phyloP scores from a whole-genome alignment of 2,329 filamentous ascomycete genomes.

The Juglanconis oblonga region DNA sequence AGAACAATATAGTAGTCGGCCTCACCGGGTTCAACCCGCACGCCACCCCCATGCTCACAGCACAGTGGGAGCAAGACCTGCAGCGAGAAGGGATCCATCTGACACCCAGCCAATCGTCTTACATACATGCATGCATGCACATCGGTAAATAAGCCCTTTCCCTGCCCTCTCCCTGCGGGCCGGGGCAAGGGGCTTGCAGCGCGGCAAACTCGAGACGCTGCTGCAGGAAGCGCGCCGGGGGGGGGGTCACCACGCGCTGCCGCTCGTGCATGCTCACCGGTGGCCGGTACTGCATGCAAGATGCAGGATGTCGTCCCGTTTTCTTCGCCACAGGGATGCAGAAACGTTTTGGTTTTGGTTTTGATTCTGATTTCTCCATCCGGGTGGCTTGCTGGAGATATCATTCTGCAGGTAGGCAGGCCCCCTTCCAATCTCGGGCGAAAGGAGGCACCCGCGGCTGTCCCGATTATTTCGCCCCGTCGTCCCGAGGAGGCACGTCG shows the following conservation, averaged over 20 bases:
- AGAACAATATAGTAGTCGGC: neutral
- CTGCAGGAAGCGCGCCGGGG: neutral
- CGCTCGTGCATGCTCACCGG: neutral
- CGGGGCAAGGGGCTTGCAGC: neutral
- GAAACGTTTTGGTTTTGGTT: too few relatives aligned
- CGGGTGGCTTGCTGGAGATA: too few relatives aligned
- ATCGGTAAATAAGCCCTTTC: neutral
- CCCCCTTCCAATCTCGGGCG: too few relatives aligned
- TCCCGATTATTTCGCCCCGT: too few relatives aligned
- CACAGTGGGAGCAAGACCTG: neutral
- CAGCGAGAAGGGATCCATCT: neutral
- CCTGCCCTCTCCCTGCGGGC: neutral
- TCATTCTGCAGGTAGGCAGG: too few relatives aligned
- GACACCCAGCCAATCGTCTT: neutral
- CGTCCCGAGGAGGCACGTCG: too few relatives aligned
- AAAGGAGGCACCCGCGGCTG: too few relatives aligned
- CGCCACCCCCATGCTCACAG: neutral
- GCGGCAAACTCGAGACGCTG: neutral
- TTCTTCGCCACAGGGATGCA: neutral
- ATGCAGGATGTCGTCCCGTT: neutral
- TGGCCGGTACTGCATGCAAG: neutral
- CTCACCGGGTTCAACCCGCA: neutral
- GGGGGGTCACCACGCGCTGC: neutral
- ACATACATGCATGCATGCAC: neutral
- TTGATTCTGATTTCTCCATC: too few relatives aligned